Percentiles rank a stretch among this genome's conserved stretches.
phyloP scores from a whole-genome alignment of 2,329 filamentous ascomycete genomes.

The Zasmidium citrigriseum region DNA sequence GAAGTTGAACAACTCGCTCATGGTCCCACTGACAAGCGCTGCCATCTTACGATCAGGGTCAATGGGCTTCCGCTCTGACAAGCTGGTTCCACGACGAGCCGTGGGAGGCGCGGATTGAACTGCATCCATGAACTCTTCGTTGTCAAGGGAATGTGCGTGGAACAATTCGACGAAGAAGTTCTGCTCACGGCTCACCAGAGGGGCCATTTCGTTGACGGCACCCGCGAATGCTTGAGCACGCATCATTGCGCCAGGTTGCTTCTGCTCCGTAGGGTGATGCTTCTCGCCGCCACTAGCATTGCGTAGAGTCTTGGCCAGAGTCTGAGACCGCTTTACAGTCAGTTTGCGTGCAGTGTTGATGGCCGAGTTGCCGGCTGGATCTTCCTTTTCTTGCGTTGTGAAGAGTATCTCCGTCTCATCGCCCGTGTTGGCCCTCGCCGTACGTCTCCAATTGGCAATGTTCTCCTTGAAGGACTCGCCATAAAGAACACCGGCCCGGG shows the following conservation, averaged over 20 bases:
- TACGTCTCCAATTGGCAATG: slow-evolving; percentile 67
- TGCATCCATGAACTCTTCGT: slow-evolving; percentile 78
- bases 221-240: slow-evolving; percentile 81
- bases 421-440: slow-evolving; percentile 31
- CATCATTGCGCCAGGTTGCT: slow-evolving; percentile 43
- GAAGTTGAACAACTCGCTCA: slow-evolving; percentile 86
- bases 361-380: slow-evolving; percentile 57
- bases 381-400: slow-evolving; percentile 84
- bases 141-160: slow-evolving; percentile 83
- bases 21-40: slow-evolving; percentile 78
- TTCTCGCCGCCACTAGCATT: slow-evolving; percentile 66
- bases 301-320: slow-evolving; percentile 71
- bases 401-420: slow-evolving; percentile 66
- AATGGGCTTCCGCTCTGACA: slow-evolving; percentile 74
- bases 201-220: slow-evolving; percentile 77
- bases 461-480: slow-evolving; percentile 80
- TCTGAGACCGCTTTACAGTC: slow-evolving; percentile 92
- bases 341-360: slow-evolving; percentile 80
- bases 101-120: slow-evolving; percentile 67
- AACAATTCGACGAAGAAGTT: slow-evolving; percentile 98
- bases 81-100: slow-evolving; percentile 69
- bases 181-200: slow-evolving; percentile 86
- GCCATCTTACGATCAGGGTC: slow-evolving; percentile 87
- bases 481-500: slow-evolving; percentile 74
- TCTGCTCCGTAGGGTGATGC: slow-evolving; percentile 59